These are phyloP conservation scores for Leishmania major DNA, from an alignment of 208 protist genomes.

Conservation along the genomic window DNA sequence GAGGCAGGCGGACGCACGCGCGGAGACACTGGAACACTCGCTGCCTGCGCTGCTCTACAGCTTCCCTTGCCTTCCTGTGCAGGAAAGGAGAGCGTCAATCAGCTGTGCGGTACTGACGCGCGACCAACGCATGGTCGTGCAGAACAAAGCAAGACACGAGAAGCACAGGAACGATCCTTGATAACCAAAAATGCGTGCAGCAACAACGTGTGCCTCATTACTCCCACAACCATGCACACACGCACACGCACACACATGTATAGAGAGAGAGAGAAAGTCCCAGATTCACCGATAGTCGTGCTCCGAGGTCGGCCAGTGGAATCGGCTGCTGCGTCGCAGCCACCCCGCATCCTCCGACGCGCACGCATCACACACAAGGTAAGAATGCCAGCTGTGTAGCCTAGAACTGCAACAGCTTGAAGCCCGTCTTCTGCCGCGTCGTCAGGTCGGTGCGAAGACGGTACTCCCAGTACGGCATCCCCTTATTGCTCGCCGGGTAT, in stretches of 20 bases:
- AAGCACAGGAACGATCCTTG: neutral
- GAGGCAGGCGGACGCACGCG: neutral
- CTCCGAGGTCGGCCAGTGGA: neutral
- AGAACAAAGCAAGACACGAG: neutral
- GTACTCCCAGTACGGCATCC: constrained; percentile 86
- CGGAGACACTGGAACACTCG: neutral
- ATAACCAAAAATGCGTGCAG: neutral
- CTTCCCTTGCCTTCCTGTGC: neutral
- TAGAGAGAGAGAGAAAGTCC: no score
- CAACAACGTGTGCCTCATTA: neutral
- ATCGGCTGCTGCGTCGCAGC: neutral
- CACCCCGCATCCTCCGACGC: neutral
- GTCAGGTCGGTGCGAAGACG: constrained; percentile 77
- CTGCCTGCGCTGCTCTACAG: neutral
- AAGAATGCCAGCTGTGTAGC: neutral
- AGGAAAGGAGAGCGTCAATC: neutral
- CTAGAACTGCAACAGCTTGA: constrained; percentile 62
- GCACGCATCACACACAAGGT: neutral
- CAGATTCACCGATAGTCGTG: no score
- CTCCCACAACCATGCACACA: no score
- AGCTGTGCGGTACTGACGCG: neutral
- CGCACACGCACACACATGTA: no score
- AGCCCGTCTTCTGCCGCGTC: constrained; percentile 63
- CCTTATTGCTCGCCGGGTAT: constrained; percentile 46
- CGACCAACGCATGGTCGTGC: no score